phyloP scores from a whole-genome alignment of 2,329 filamentous ascomycete genomes.

The Helminthosporium solani region DNA sequence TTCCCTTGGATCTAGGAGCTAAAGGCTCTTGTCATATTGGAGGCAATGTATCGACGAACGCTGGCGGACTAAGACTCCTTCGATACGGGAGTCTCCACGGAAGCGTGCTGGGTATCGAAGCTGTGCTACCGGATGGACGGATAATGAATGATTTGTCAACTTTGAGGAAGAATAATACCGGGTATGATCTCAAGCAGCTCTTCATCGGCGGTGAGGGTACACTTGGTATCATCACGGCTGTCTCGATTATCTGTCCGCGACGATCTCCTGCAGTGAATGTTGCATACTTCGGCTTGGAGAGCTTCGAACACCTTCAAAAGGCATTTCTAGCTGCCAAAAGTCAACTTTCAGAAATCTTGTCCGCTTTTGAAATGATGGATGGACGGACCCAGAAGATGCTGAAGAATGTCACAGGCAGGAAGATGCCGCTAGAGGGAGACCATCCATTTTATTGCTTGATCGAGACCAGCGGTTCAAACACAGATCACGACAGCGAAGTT shows the following conservation, averaged over 20 bases:
- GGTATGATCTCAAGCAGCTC: constrained; percentile 94
- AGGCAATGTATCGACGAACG: constrained; percentile 94
- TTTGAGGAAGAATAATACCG: constrained; percentile 97
- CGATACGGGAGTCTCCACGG: constrained; percentile 95
- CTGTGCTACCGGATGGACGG: constrained; percentile 89
- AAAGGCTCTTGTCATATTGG: constrained; percentile 97
- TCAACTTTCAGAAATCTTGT: constrained; percentile 91
- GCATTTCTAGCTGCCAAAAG: constrained; percentile 88
- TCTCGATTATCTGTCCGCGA: constrained; percentile 87
- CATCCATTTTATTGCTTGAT: constrained; percentile 95
- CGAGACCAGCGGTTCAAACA: constrained; percentile 92
- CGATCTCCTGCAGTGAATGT: constrained; percentile 88
- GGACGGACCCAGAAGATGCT: constrained; percentile 67
- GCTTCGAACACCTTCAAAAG: constrained; percentile 81
- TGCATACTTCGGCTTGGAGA: constrained; percentile 87
- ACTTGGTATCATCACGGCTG: constrained; percentile 86
- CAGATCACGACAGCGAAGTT: constrained; percentile 79
- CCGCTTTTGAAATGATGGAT: constrained; percentile 98
- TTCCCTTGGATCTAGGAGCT: constrained; percentile 94
- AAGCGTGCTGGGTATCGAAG: constrained; percentile 87
- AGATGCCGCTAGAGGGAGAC: constrained; percentile 76
- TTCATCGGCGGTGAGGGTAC: constrained; percentile 97
- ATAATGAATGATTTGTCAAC: constrained; percentile 85
- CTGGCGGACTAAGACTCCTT: constrained; percentile 83
- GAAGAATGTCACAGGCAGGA: constrained; percentile 69